Evolutionary conservation across 768 basidiomycete species (phyloP).

Genomic region (Boletus tylopilopsis): DNA sequence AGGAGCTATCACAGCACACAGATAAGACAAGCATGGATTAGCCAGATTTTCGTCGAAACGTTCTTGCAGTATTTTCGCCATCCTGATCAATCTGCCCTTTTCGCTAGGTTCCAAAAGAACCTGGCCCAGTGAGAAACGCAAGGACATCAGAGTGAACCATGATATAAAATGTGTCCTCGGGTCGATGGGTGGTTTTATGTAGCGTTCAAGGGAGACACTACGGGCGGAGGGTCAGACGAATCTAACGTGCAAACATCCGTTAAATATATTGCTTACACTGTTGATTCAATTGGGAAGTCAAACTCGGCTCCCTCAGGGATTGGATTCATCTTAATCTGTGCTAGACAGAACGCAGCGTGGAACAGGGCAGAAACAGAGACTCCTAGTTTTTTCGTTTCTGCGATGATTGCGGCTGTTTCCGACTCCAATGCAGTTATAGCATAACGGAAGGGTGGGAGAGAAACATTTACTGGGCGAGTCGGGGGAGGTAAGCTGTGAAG

Average conservation of each 20-base stretch:
- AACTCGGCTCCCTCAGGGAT: constrained; percentile 8
- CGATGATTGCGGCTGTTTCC: constrained; percentile 11
- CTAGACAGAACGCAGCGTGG: constrained; percentile 22
- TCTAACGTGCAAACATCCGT: background rate
- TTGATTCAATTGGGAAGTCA: background rate
- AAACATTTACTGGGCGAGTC: constrained; percentile 1
- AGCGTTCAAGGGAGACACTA: constrained; percentile 19
- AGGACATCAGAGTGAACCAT: constrained; percentile 9
- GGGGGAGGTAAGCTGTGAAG: constrained; percentile 8
- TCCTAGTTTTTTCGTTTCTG: constrained; percentile 8
- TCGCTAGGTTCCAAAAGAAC: constrained; percentile 8
- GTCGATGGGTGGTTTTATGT: constrained; percentile 14
- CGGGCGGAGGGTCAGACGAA: background rate
- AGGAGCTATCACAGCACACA: background rate
- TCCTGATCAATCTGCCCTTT: constrained; percentile 10
- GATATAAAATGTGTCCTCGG: constrained; percentile 19
- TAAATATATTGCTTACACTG: constrained; percentile 19
- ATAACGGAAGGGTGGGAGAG: constrained; percentile 6
- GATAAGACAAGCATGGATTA: constrained; percentile 14
- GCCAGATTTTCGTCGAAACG: constrained; percentile 8
- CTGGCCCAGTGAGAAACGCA: constrained; percentile 14
- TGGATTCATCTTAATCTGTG: constrained; percentile 19
- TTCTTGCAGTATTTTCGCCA: constrained; percentile 8
- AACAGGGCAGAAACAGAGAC: constrained; percentile 16
- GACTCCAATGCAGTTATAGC: background rate